Conservation (phyloP, 441 rosid species). For the Bruguiera hainesii region DNA sequence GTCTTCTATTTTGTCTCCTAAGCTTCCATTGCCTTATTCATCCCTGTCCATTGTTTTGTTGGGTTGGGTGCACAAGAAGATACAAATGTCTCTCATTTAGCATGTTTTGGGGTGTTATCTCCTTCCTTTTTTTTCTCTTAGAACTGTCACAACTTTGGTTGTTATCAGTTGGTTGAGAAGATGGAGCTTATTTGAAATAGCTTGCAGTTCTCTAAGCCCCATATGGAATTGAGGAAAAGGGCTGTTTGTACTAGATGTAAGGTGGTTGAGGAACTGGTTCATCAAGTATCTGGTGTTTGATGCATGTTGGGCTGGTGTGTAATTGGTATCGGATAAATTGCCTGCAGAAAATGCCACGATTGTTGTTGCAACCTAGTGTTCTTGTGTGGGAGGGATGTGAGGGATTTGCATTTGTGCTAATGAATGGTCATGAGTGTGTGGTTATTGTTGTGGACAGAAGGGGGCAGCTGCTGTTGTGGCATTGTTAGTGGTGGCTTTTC, state of each 20-base stretch:
- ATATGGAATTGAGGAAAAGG: constrained; percentile 19
- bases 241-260: constrained; percentile 28
- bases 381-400: constrained; percentile 42
- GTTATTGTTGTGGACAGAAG: constrained; percentile 65
- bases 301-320: constrained; percentile 21
- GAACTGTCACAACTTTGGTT: constrained; percentile 6
- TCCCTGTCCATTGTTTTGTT: neutral
- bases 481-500: constrained; percentile 33
- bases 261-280: constrained; percentile 30
- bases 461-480: constrained; percentile 47
- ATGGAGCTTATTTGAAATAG: constrained; percentile 20
- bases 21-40: too few relatives aligned
- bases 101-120: neutral
- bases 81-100: neutral
- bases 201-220: constrained; percentile 14
- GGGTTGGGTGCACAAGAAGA: neutral
- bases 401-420: constrained; percentile 42
- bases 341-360: constrained; percentile 41
- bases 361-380: constrained; percentile 42
- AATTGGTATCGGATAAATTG: constrained; percentile 32
- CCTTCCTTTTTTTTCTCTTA: neutral
- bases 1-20: too few relatives aligned
- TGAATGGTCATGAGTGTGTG: constrained; percentile 62
- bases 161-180: constrained; percentile 17
- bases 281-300: constrained; percentile 24